Percentiles rank a stretch among this genome's conserved stretches.
These are phyloP conservation scores for Myxozyma lipomycoides DNA, from an alignment of 805 yeast genomes.

Conservation along the genomic window DNA sequence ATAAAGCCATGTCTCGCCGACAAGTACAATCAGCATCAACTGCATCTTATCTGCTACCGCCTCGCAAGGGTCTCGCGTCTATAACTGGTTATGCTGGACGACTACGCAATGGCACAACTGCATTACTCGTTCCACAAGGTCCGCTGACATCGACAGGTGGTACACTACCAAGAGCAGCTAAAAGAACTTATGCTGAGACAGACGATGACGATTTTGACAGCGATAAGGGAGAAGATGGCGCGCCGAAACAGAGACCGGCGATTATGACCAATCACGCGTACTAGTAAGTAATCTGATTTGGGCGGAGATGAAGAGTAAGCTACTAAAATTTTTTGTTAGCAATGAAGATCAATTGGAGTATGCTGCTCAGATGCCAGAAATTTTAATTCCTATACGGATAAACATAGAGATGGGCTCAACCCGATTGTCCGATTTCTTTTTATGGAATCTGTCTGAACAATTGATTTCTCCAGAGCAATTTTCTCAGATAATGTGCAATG, in stretches of 20 bases:
- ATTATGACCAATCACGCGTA: conserved; percentile 20
- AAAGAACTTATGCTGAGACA: conserved; percentile 22
- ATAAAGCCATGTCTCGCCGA: neutral
- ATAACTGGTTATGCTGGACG: conserved; percentile 25
- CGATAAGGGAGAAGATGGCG: conserved; percentile 4
- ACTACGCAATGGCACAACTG: conserved; percentile 22
- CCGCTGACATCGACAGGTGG: conserved; percentile 23
- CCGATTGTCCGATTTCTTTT: conserved; percentile 58
- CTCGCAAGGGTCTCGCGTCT: conserved; percentile 27
- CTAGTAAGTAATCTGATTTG: no score
- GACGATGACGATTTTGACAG: conserved; percentile 24
- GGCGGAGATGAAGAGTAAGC: neutral
- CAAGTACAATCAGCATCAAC: neutral
- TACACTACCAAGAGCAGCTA: conserved; percentile 20
- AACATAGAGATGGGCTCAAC: conserved; percentile 54
- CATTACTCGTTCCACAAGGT: conserved; percentile 27
- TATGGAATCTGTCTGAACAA: conserved; percentile 62
- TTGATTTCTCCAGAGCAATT: conserved; percentile 67
- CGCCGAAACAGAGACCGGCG: conserved; percentile 14
- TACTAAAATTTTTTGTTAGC: no score
- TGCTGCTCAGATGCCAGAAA: conserved; percentile 42
- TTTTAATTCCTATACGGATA: conserved; percentile 63
- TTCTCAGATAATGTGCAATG: conserved; percentile 74
- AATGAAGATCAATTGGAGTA: conserved; percentile 39
- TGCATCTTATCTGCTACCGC: neutral